Evolutionary conservation across 2,329 filamentous ascomycete genomes (phyloP).

Genomic region (Aspergillus aculeatus): DNA sequence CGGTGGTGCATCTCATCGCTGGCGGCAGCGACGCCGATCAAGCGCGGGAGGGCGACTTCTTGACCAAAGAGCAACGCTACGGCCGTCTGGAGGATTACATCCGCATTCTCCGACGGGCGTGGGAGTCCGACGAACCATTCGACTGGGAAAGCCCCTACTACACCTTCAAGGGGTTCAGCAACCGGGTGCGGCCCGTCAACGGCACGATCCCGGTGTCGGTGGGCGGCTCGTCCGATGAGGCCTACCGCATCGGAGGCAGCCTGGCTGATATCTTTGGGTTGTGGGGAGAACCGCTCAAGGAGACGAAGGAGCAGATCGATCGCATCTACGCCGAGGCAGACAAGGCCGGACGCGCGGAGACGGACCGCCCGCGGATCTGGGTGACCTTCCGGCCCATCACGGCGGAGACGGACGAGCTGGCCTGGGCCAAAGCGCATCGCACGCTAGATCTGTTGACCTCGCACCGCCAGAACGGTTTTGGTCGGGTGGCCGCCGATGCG

Average conservation of each 20-base stretch:
- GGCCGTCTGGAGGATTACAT: slow-evolving; percentile 62
- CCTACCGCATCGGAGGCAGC: slow-evolving; percentile 59
- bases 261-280: slow-evolving; percentile 63
- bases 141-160: slow-evolving; percentile 63
- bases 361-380: slow-evolving; percentile 60
- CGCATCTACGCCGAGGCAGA: slow-evolving; percentile 59
- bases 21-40: slow-evolving; percentile 62
- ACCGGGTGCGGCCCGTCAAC: slow-evolving; percentile 54
- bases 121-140: slow-evolving; percentile 57
- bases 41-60: slow-evolving; percentile 59
- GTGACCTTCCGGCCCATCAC: slow-evolving; percentile 63
- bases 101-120: slow-evolving; percentile 58
- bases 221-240: slow-evolving; percentile 58
- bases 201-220: slow-evolving; percentile 59
- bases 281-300: slow-evolving; percentile 64
- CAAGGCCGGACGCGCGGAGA: slow-evolving; percentile 55
- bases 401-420: slow-evolving; percentile 62
- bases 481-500: slow-evolving; percentile 32
- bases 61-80: slow-evolving; percentile 59
- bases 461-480: slow-evolving; percentile 40
- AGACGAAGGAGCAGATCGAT: slow-evolving; percentile 63
- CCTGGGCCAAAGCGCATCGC: slow-evolving; percentile 60
- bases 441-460: slow-evolving; percentile 54
- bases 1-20: slow-evolving; percentile 63
- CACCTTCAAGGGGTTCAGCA: slow-evolving; percentile 59